Evolutionary conservation across 768 basidiomycete species (phyloP).

Genomic region (Rubroboletus satanas): DNA sequence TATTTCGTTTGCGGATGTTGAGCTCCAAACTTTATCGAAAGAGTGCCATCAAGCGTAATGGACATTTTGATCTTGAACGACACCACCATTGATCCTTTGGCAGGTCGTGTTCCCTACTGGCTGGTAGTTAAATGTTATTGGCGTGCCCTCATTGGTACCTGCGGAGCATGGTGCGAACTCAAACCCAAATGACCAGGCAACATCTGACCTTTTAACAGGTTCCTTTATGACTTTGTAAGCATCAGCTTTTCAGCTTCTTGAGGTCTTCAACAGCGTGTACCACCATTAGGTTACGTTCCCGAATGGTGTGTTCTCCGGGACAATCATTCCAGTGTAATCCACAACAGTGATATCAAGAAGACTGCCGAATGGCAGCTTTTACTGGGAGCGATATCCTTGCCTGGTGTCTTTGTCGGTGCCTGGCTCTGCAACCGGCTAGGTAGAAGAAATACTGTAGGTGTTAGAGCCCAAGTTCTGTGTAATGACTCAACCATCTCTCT

Average conservation of each 20-base stretch:
- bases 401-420: slow-evolving; percentile 54
- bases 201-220: slow-evolving; percentile 38
- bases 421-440: slow-evolving; percentile 51
- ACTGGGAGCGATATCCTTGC: slow-evolving; percentile 56
- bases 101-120: slow-evolving; percentile 56
- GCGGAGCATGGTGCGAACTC: slow-evolving; percentile 56
- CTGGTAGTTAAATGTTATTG: slow-evolving; percentile 63
- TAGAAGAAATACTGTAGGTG: slow-evolving; percentile 51
- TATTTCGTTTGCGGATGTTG: slow-evolving; percentile 71
- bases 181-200: background rate
- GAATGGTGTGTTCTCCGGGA: slow-evolving; percentile 65
- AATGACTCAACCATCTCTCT: slow-evolving; percentile 3
- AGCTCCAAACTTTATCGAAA: slow-evolving; percentile 60
- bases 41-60: slow-evolving; percentile 60
- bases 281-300: slow-evolving; percentile 57
- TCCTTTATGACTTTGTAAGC: slow-evolving; percentile 63
- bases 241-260: background rate
- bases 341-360: slow-evolving; percentile 47
- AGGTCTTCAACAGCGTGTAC: background rate
- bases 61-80: background rate
- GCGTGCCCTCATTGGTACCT: slow-evolving; percentile 65
- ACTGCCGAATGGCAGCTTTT: slow-evolving; percentile 73
- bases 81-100: slow-evolving; percentile 2
- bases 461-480: background rate
- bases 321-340: slow-evolving; percentile 68